phyloP scores from a whole-genome alignment of 768 basidiomycete species.

The Boletus tomentosulus region DNA sequence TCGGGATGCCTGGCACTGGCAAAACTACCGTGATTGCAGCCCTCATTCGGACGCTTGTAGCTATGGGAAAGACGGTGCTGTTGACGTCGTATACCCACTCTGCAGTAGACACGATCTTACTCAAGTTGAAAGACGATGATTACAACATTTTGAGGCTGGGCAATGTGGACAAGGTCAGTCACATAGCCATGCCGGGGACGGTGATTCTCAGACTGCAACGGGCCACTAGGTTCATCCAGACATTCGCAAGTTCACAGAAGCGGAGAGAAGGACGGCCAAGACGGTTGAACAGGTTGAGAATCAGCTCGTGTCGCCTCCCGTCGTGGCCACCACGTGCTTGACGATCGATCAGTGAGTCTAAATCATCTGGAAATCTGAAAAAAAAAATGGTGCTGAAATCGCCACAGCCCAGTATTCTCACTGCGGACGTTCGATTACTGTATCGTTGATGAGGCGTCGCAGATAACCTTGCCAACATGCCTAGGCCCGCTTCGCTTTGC shows the following conservation, averaged over 20 bases:
- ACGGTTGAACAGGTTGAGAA: slow-evolving; percentile 81
- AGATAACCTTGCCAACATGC: slow-evolving; percentile 94
- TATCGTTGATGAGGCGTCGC: slow-evolving; percentile 97
- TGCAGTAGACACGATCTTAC: slow-evolving; percentile 94
- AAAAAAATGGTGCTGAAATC: slow-evolving; percentile 4
- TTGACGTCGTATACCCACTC: slow-evolving; percentile 96
- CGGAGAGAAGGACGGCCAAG: slow-evolving; percentile 47
- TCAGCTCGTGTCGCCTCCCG: slow-evolving; percentile 81
- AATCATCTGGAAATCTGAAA: background rate
- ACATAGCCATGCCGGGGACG: background rate
- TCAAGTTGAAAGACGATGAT: slow-evolving; percentile 68
- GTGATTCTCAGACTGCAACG: slow-evolving; percentile 2
- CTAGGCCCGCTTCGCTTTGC: slow-evolving; percentile 90
- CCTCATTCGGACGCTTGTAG: slow-evolving; percentile 75
- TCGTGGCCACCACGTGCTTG: slow-evolving; percentile 94
- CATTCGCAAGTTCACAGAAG: slow-evolving; percentile 66
- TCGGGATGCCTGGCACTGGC: slow-evolving; percentile 98
- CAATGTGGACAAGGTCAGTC: slow-evolving; percentile 80
- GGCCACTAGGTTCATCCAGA: slow-evolving; percentile 72
- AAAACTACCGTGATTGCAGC: slow-evolving; percentile 95
- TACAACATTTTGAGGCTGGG: slow-evolving; percentile 82
- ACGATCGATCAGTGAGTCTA: slow-evolving; percentile 85
- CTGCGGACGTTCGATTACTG: slow-evolving; percentile 90
- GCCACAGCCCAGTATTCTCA: slow-evolving; percentile 71
- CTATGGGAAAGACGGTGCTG: slow-evolving; percentile 80